Conservation (phyloP, 768 basidiomycete genomes). For the Calocera cornea region DNA sequence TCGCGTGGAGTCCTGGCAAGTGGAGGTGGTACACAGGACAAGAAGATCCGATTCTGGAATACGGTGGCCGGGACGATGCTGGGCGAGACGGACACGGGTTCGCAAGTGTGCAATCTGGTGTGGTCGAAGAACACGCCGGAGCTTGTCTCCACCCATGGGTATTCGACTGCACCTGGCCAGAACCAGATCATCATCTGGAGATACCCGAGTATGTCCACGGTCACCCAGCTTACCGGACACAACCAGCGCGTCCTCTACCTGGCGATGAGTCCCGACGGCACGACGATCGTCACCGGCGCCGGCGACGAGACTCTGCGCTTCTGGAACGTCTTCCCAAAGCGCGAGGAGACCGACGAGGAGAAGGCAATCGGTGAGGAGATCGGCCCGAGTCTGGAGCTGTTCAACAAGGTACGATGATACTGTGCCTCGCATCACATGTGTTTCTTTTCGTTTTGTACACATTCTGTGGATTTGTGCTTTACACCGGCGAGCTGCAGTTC, state of each 20-base stretch:
- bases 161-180: slow-evolving; percentile 82
- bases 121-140: slow-evolving; percentile 95
- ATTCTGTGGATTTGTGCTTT: background rate
- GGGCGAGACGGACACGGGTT: slow-evolving; percentile 83
- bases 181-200: slow-evolving; percentile 89
- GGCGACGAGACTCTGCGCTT: slow-evolving; percentile 95
- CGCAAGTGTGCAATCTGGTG: slow-evolving; percentile 94
- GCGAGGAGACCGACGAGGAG: slow-evolving; percentile 16
- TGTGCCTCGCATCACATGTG: background rate
- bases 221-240: slow-evolving; percentile 87
- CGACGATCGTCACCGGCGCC: slow-evolving; percentile 95
- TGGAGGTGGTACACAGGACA: slow-evolving; percentile 97
- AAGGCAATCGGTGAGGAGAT: slow-evolving; percentile 13
- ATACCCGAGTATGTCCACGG: slow-evolving; percentile 86
- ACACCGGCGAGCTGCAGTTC: background rate
- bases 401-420: background rate
- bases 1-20: slow-evolving; percentile 79
- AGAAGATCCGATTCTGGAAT: slow-evolving; percentile 97
- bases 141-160: slow-evolving; percentile 94
- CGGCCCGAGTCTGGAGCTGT: slow-evolving; percentile 2
- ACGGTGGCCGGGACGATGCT: slow-evolving; percentile 73
- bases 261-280: slow-evolving; percentile 95
- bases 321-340: slow-evolving; percentile 83
- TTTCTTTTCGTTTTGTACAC: background rate
- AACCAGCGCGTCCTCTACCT: slow-evolving; percentile 90